Evolutionary conservation across 164 flowering plant genomes (phyloP), one percentile per base, ranked within the genome.

Genomic region (Brasenia schreberi): DNA sequence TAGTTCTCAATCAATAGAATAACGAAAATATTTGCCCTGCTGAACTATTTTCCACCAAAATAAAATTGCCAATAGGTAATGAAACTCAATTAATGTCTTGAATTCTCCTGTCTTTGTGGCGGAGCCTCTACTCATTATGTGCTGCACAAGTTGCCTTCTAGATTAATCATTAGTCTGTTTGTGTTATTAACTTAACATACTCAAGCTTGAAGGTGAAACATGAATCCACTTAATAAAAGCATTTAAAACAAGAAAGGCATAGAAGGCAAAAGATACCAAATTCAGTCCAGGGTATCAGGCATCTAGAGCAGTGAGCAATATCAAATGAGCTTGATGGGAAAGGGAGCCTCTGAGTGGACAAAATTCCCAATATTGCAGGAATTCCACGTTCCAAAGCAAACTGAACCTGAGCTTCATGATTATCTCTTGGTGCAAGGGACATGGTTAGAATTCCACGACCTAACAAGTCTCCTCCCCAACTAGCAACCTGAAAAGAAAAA

Each of bases 401-500:
- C 68, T 82, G 85, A 5, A 85, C 85, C 77, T 85, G 89, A 69
- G 86, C 80, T 72, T 81, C 83, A 68, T 86, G 88, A 61, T 63
- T 68, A 71, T 87, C 92, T 72, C 81, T 75, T 68, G 92, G 92
- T 23, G 89, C 92, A 64, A 85, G 43, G 3, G 92, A 87, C 85
- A 84, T 79, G 60, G 92, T 84, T 73, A 87, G 69, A 43, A 87
- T 85, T 65, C 79, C 71, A 43, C 67, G 75, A 56, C 82, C 82
- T 76, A 81, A 60, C 33, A 87, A 70, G 66, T 68, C 60, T 1
- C 83, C 88, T 52, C 89, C 89, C 70, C 77, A 87, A 74, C 87
- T 85, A 43, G 86, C 92, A 68, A 87, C 92, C 92, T 86, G 65
- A 61, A 49, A 18, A 42, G 39, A 49, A 69, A 56, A 7, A 7